These are phyloP conservation scores for Gaertneriomyces sp. DNA, from an alignment of 192 early-diverging fungal genomes.

Conservation along the genomic window DNA sequence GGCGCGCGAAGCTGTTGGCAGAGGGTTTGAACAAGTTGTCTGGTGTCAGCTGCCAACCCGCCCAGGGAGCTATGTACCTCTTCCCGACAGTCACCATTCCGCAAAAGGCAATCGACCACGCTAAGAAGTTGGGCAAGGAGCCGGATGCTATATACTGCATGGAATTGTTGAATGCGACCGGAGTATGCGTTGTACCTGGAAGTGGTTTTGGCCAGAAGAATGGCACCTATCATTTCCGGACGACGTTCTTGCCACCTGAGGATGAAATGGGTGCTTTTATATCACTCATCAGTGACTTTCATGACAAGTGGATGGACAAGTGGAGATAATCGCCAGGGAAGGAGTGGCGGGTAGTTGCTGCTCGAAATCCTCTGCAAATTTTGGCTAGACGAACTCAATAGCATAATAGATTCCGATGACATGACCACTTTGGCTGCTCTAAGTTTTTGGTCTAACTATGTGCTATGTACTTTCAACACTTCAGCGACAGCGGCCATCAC, in stretches of 20 bases:
- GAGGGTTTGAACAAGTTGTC: slow-evolving; percentile 77
- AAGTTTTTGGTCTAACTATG: too few relatives aligned
- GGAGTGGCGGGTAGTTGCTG: too few relatives aligned
- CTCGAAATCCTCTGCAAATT: too few relatives aligned
- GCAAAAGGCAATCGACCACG: slow-evolving; percentile 71
- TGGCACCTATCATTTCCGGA: slow-evolving; percentile 92
- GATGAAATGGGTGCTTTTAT: slow-evolving; percentile 90
- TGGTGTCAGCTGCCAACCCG: slow-evolving; percentile 78
- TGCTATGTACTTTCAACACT: background rate
- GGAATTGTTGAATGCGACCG: slow-evolving; percentile 87
- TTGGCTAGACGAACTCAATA: too few relatives aligned
- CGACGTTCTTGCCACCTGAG: slow-evolving; percentile 93
- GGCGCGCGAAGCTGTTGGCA: slow-evolving; percentile 73
- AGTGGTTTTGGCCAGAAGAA: slow-evolving; percentile 87
- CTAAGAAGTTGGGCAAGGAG: slow-evolving; percentile 62
- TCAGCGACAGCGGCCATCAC: slow-evolving; percentile 71
- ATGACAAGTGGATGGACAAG: slow-evolving; percentile 44
- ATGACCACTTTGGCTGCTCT: too few relatives aligned
- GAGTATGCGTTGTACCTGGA: slow-evolving; percentile 94
- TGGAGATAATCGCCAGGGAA: too few relatives aligned
- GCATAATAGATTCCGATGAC: too few relatives aligned
- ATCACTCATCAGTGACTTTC: slow-evolving; percentile 69
- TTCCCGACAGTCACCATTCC: slow-evolving; percentile 83
- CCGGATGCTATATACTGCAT: slow-evolving; percentile 90
- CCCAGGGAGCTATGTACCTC: slow-evolving; percentile 94